A percentile compares a stretch with the other conserved stretches of the same genome.
Evolutionary conservation across 2,329 filamentous ascomycete genomes (phyloP).

Genomic region (Ceratocystis eucalypticola): DNA sequence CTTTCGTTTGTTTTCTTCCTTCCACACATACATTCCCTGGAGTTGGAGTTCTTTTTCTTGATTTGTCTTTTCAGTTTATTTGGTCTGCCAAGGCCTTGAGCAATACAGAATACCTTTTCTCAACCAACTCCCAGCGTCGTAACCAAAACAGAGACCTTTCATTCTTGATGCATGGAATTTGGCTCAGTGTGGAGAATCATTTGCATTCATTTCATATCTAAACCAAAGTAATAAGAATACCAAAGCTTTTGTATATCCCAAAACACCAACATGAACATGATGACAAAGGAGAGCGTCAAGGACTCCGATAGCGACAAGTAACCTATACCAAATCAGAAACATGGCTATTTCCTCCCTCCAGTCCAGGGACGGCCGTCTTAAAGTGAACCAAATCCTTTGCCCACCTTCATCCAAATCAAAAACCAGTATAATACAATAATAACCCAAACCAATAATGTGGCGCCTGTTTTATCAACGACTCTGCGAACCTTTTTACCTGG

Average conservation of each 20-base stretch:
- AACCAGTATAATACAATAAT: neutral
- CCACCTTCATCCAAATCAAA: neutral
- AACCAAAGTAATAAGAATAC: neutral
- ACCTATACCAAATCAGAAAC: neutral
- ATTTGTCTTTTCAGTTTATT: conserved; percentile 15
- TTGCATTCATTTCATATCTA: neutral
- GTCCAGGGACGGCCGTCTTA: neutral
- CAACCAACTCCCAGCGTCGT: neutral
- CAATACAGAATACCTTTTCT: conserved; percentile 13
- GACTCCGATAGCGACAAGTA: neutral
- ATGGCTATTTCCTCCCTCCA: neutral
- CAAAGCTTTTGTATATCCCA: conserved; percentile 18
- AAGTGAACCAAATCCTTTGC: neutral
- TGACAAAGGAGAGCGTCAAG: neutral
- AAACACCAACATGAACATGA: conserved; percentile 8
- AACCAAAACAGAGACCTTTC: no score
- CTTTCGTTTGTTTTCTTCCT: conserved; percentile 13
- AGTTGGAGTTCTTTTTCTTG: conserved; percentile 19
- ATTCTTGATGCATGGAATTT: neutral
- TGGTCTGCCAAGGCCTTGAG: conserved; percentile 18
- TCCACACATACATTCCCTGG: conserved; percentile 15
- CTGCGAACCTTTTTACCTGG: no score
- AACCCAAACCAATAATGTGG: neutral
- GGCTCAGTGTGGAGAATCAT: neutral
- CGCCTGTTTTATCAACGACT: neutral